Conservation (phyloP, 768 basidiomycete genomes). For the Phlebiopsis flavidoalba region DNA sequence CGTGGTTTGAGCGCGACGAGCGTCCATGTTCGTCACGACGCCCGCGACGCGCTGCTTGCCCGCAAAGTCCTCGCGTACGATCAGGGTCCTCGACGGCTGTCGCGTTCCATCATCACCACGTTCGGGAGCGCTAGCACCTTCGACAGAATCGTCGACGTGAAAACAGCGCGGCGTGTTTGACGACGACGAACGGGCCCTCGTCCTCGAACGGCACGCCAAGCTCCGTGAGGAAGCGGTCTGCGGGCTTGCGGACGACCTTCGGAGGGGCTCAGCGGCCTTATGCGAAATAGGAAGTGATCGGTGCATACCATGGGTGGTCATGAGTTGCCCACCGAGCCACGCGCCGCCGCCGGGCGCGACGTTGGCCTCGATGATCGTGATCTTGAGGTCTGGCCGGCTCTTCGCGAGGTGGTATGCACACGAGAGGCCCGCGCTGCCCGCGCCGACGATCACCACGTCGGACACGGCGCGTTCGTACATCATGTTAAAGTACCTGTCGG, state of each 20-base stretch:
- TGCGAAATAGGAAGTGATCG: background rate
- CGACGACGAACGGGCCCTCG: slow-evolving; percentile 72
- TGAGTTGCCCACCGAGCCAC: slow-evolving; percentile 75
- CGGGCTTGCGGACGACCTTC: slow-evolving; percentile 75
- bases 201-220: slow-evolving; percentile 73
- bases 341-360: slow-evolving; percentile 73
- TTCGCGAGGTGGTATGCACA: slow-evolving; percentile 72
- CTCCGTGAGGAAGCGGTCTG: slow-evolving; percentile 64
- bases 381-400: slow-evolving; percentile 59
- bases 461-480: slow-evolving; percentile 74
- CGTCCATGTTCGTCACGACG: slow-evolving; percentile 54
- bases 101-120: slow-evolving; percentile 70
- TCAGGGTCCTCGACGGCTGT: slow-evolving; percentile 80
- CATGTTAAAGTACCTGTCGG: slow-evolving; percentile 62
- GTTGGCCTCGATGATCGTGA: slow-evolving; percentile 67
- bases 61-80: slow-evolving; percentile 51
- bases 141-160: slow-evolving; percentile 72
- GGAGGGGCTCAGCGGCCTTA: background rate
- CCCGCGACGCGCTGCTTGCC: slow-evolving; percentile 41
- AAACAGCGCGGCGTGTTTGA: slow-evolving; percentile 79
- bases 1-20: slow-evolving; percentile 54
- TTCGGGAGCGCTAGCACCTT: slow-evolving; percentile 67
- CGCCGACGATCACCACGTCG: slow-evolving; percentile 74
- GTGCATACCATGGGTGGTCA: slow-evolving; percentile 67
- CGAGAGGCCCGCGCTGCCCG: slow-evolving; percentile 59